Conservation (phyloP, 768 basidiomycete genomes). For the Ephemerocybe angulata region DNA sequence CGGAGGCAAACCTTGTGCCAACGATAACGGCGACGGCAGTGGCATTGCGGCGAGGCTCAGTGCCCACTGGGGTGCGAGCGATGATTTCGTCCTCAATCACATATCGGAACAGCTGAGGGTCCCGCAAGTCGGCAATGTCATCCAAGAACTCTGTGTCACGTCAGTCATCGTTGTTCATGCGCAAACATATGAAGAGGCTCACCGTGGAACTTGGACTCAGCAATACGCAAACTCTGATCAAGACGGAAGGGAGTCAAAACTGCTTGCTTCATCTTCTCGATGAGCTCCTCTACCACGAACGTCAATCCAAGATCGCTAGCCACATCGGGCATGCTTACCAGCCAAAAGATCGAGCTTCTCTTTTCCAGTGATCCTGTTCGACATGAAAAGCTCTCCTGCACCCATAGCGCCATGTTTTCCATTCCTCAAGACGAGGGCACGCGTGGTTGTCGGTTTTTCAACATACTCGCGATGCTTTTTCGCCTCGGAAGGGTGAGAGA, state of each 20-base stretch:
- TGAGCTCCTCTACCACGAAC: constrained; percentile 57
- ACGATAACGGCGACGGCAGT: constrained; percentile 55
- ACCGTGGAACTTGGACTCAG: constrained; percentile 74
- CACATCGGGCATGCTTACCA: constrained; percentile 40
- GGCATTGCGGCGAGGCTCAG: constrained; percentile 36
- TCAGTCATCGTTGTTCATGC: constrained; percentile 11
- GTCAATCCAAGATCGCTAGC: constrained; percentile 7
- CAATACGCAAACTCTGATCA: constrained; percentile 60
- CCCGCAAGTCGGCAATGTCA: constrained; percentile 63
- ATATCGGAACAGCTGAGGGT: constrained; percentile 58
- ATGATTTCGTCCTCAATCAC: constrained; percentile 55
- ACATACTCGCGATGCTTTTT: constrained; percentile 28
- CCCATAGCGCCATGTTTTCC: constrained; percentile 72
- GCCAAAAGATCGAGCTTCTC: constrained; percentile 80
- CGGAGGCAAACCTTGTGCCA: constrained; percentile 47
- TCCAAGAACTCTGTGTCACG: constrained; percentile 60
- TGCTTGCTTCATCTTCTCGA: constrained; percentile 53
- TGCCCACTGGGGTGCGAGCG: constrained; percentile 42
- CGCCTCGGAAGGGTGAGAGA: constrained; percentile 8
- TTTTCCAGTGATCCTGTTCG: constrained; percentile 62
- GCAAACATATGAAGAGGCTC: constrained; percentile 16
- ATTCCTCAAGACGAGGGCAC: constrained; percentile 70
- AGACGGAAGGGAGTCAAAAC: constrained; percentile 63
- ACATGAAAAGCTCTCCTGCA: constrained; percentile 60
- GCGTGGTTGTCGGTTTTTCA: constrained; percentile 60